phyloP scores from a whole-genome alignment of 2,329 filamentous ascomycete genomes.

The Fusarium nisikadoi region DNA sequence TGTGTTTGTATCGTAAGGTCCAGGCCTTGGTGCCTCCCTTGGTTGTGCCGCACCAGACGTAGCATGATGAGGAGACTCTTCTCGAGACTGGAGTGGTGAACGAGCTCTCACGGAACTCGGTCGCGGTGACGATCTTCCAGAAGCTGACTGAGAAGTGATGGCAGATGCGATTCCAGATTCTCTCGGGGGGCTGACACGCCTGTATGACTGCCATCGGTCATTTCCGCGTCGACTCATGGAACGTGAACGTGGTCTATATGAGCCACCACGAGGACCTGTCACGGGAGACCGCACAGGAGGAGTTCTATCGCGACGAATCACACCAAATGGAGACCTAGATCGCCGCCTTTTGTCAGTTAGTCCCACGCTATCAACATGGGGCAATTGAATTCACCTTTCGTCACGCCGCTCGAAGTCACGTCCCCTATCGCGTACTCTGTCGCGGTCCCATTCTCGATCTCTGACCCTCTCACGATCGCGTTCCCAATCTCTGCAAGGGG shows the following conservation, averaged over 20 bases:
- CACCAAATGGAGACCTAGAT: conserved; percentile 64
- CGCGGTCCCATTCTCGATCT: conserved; percentile 46
- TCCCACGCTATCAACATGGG: background rate
- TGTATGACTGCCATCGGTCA: conserved; percentile 55
- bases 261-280: conserved; percentile 50
- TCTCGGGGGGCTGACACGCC: conserved; percentile 60
- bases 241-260: conserved; percentile 65
- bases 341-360: conserved; percentile 56
- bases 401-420: conserved; percentile 56
- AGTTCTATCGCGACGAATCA: conserved; percentile 49
- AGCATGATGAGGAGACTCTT: conserved; percentile 50
- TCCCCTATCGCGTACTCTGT: conserved; percentile 48
- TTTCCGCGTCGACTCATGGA: conserved; percentile 61
- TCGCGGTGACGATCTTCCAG: conserved; percentile 64
- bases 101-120: conserved; percentile 58
- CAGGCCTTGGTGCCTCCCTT: conserved; percentile 46
- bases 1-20: conserved; percentile 44
- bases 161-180: conserved; percentile 62
- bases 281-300: conserved; percentile 46
- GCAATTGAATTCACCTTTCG: conserved; percentile 48
- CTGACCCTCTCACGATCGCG: conserved; percentile 47
- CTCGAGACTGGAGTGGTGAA: conserved; percentile 57
- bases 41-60: conserved; percentile 37
- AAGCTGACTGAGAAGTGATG: conserved; percentile 61
- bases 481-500: conserved; percentile 52